phyloP scores from a whole-genome alignment of 768 basidiomycete genomes.

The Tylopilus rubrobrunneus region DNA sequence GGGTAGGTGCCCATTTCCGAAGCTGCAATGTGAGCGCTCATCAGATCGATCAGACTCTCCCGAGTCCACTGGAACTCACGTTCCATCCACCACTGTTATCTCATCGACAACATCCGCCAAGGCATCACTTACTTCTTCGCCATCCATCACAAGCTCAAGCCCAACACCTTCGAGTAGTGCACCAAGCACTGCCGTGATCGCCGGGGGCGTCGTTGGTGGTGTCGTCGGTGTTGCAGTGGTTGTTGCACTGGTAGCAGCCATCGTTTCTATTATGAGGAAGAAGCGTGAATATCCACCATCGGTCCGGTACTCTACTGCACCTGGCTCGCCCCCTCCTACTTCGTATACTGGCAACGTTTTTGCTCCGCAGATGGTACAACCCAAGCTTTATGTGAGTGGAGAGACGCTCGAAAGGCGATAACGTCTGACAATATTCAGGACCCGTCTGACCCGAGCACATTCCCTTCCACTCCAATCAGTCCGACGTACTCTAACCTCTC shows the following conservation, averaged over 20 bases:
- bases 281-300: constrained; percentile 21
- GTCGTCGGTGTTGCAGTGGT: constrained; percentile 35
- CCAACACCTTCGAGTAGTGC: too few species aligned
- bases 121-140: too few species aligned
- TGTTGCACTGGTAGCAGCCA: constrained; percentile 22
- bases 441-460: constrained; percentile 36
- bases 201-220: neutral
- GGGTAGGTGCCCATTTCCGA: neutral
- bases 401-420: neutral
- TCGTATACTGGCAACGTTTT: constrained; percentile 13
- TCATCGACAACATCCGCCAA: too few species aligned
- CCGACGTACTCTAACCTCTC: constrained; percentile 8
- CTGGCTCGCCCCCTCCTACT: neutral
- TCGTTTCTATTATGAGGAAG: constrained; percentile 38
- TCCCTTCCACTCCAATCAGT: constrained; percentile 20
- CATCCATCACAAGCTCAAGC: too few species aligned
- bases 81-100: constrained; percentile 21
- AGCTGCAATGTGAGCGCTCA: neutral
- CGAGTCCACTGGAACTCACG: constrained; percentile 1
- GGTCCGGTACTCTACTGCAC: neutral
- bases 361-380: constrained; percentile 17
- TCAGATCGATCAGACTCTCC: neutral
- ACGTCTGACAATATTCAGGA: constrained; percentile 22
- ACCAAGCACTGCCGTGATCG: too few species aligned
- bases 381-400: constrained; percentile 28